Conservation (phyloP, 2,329 filamentous ascomycete species). For the Penicillium sp. region DNA sequence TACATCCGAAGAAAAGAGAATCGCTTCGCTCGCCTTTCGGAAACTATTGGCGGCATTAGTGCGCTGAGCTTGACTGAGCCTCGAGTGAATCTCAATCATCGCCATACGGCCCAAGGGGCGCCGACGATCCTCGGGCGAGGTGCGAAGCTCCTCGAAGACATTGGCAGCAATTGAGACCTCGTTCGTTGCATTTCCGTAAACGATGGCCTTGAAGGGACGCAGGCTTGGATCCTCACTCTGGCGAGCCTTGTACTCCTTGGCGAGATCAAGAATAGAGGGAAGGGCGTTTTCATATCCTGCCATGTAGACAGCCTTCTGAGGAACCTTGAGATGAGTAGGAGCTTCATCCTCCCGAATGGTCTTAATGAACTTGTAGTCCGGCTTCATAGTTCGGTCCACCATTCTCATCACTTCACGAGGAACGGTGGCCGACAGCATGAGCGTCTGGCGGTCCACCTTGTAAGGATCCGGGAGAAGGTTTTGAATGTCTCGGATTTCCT, state of each 20-base stretch:
- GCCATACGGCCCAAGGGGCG: slow-evolving; percentile 38
- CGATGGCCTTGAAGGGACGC: slow-evolving; percentile 89
- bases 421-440: slow-evolving; percentile 95
- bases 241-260: slow-evolving; percentile 62
- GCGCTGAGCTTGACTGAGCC: slow-evolving; percentile 70
- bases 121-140: slow-evolving; percentile 28
- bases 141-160: slow-evolving; percentile 58
- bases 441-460: slow-evolving; percentile 76
- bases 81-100: slow-evolving; percentile 74
- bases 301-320: slow-evolving; percentile 74
- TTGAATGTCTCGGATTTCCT: slow-evolving; percentile 67
- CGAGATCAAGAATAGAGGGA: slow-evolving; percentile 77
- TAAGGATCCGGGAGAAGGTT: slow-evolving; percentile 64
- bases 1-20: slow-evolving; percentile 79
- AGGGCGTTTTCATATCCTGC: slow-evolving; percentile 74
- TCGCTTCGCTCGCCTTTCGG: slow-evolving; percentile 63
- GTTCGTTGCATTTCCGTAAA: slow-evolving; percentile 83
- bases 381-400: slow-evolving; percentile 77
- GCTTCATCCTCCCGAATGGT: slow-evolving; percentile 82
- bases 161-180: slow-evolving; percentile 68
- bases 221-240: slow-evolving; percentile 40
- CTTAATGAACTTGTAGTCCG: slow-evolving; percentile 84
- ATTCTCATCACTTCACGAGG: slow-evolving; percentile 80
- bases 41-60: slow-evolving; percentile 74
- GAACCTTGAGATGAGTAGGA: slow-evolving; percentile 82